These are phyloP conservation scores for Lactarius akahatsu DNA, from an alignment of 768 basidiomycete genomes.

Conservation along the genomic window DNA sequence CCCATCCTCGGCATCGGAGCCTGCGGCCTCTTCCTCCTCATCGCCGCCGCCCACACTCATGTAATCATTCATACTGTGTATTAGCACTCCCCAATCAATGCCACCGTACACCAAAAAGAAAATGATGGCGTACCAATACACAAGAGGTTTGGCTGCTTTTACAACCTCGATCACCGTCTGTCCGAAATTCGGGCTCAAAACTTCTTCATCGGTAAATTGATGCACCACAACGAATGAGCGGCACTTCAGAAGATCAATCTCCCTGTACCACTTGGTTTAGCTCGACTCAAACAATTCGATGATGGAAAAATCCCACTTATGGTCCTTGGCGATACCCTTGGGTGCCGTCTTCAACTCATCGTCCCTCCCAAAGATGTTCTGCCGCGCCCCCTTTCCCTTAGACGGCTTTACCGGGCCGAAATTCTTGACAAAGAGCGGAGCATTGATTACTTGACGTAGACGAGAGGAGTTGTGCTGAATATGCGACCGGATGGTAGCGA, in stretches of 20 bases:
- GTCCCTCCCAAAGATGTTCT: conserved; percentile 82
- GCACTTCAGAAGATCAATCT: conserved; percentile 90
- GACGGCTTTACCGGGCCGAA: conserved; percentile 73
- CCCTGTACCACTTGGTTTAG: conserved; percentile 43
- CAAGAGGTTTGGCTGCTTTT: conserved; percentile 43
- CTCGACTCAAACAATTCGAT: neutral
- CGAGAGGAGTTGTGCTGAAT: conserved; percentile 59
- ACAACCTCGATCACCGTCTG: conserved; percentile 39
- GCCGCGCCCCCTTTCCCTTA: conserved; percentile 64
- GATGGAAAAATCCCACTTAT: conserved; percentile 49
- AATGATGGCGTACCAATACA: conserved; percentile 32
- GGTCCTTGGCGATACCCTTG: conserved; percentile 83
- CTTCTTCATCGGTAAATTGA: conserved; percentile 44
- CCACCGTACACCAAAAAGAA: neutral
- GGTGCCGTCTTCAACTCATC: conserved; percentile 90
- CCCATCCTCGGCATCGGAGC: conserved; percentile 8
- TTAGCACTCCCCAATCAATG: neutral
- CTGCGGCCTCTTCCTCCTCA: conserved; percentile 18
- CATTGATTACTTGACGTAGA: conserved; percentile 65
- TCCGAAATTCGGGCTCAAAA: conserved; percentile 42
- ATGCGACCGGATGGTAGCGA: conserved; percentile 75
- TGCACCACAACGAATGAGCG: conserved; percentile 71
- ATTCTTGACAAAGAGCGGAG: conserved; percentile 65
- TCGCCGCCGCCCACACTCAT: conserved; percentile 25
- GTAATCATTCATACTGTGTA: conserved; percentile 27